Base-by-base conservation (phyloP, 306 rosid genomes). In the Ceratonia siliqua region DNA sequence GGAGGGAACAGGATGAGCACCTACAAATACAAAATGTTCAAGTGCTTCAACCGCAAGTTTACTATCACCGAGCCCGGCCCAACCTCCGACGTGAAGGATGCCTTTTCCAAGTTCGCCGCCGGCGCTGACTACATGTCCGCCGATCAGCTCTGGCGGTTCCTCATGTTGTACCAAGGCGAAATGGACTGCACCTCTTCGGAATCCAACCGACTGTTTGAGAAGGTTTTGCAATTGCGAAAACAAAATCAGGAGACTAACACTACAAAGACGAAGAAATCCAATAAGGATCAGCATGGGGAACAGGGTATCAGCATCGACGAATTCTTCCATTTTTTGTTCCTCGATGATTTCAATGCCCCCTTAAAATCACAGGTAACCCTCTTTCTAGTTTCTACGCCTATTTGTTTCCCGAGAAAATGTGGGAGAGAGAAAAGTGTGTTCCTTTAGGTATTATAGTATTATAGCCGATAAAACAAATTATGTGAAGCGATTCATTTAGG, bases 41-140 rank as follows among this genome's bases (percentile, higher is more conserved):
- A 78, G n/a, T 85, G 77, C 81, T 90, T 92, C 87, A 85, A 63
- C 68, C 49, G 93, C 35, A 90, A 82, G 62, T 90, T 77, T 84
- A 59, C 85, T 66, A 2, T 81, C 56, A 38, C 63, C 15, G 85
- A 85, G 62, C 88, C 75, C 21, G 43, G 82, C 11, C 88, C 96
- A 2, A 90, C 97, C 7, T 17, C 79, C 0, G 98, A 91, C 78
- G 89, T 93, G 63, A 77, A 63, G 74, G 79, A 84, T 0, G 78
- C 68, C 17, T 94, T 90, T 71, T 27, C 88, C 15, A 5, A 17
- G 35, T 91, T 76, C 70, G 0, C 97, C 53, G 79, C 5, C 6
- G 90, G 83, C 22, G 73, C 32, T 0, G 67, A 81, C 3, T 25
- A 2, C 53, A 76, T 94, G 84, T 81, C 91, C 4, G 67, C 87